Evolutionary conservation across 2,329 filamentous ascomycete species (phyloP), one percentile per base, ranked within the genome.

Genomic region (Claviceps purpurea): DNA sequence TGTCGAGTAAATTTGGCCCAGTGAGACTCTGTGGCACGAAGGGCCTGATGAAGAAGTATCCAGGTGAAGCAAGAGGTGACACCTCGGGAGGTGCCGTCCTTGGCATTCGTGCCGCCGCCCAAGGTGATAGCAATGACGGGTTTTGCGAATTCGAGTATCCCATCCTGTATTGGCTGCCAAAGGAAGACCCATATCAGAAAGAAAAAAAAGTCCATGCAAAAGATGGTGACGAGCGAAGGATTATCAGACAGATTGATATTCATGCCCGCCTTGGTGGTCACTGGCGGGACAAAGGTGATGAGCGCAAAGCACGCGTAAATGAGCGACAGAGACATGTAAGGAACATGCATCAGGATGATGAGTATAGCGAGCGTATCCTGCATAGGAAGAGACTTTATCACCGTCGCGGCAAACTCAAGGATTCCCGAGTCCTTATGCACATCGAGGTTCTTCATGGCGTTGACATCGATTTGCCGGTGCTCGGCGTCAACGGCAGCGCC

Each of bases 311-410:
- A 79, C 64, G 89, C 84, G 69, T 96, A 94, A 62, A 95, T 88
- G 66, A 89, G 76, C 57, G 89, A 91, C 62, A 96, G 78, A 54
- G 91, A 83, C 62, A 91, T 84, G 22, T 90, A 88, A 34, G 91
- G 90, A 10, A 96, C 81, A 65, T 95, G 90, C 69, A 96, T 86
- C 59, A 97, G 80, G 61, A 96, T 87, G 70, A 96, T 95, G 67
- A 97, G 82, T 63, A 97, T 95, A 65, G 91, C 89, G 70, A 96
- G 88, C 55, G 91, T 95, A 71, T 97, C 91, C 71, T 89, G 87
- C 64, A 95, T 82, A 51, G 91, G 91, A 62, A 90, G 91, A 50
- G 89, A 89, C 62, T 82, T 83, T 65, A 97, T 80, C 61, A 97
- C 91, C 52, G 89, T 95, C 59, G 87, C 79, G 57, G 86, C 85